A percentile compares a stretch with the other conserved stretches of the same genome.
These are phyloP conservation scores for Coelastrella sp. DNA, from an alignment of 139 green algal species.

Conservation along the genomic window DNA sequence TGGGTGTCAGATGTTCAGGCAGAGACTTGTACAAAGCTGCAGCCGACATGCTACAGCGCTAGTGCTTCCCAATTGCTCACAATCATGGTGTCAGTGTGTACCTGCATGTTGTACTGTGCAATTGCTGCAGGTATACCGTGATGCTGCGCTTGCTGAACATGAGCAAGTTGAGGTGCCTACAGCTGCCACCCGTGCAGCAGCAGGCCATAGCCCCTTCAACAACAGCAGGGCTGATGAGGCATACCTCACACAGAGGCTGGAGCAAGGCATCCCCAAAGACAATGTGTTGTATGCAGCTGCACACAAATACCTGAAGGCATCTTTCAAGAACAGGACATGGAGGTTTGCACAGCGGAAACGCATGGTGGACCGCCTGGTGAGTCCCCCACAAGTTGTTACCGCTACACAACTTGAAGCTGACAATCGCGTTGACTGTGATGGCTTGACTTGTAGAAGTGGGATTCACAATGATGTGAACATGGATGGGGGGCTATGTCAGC, in stretches of 20 bases:
- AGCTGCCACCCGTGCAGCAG: neutral
- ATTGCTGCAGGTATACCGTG: slow-evolving; percentile 40
- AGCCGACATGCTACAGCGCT: neutral
- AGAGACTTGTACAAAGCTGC: no score
- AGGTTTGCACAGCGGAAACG: slow-evolving; percentile 47
- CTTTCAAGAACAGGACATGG: slow-evolving; percentile 46
- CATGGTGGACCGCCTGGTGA: slow-evolving; percentile 40
- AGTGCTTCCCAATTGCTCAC: neutral
- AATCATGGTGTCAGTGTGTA: neutral
- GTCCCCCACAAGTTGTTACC: no score
- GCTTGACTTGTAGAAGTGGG: no score
- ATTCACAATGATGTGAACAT: no score
- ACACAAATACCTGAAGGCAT: slow-evolving; percentile 44
- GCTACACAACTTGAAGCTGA: no score
- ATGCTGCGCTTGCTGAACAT: slow-evolving; percentile 40
- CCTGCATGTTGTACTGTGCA: neutral
- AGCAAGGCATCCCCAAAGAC: slow-evolving; percentile 32
- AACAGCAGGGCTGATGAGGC: slow-evolving; percentile 48
- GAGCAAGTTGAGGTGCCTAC: slow-evolving; percentile 13
- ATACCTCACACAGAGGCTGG: slow-evolving; percentile 37
- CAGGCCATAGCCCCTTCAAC: slow-evolving; percentile 39
- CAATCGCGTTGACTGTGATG: no score
- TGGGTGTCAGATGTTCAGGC: no score
- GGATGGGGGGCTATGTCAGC: neutral
- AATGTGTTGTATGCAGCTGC: slow-evolving; percentile 46